Percentiles rank a stretch among this genome's conserved stretches.
These are phyloP conservation scores for Lasiosphaeriaceae sp. DNA, from an alignment of 495 filamentous ascomycete species.

Conservation along the genomic window DNA sequence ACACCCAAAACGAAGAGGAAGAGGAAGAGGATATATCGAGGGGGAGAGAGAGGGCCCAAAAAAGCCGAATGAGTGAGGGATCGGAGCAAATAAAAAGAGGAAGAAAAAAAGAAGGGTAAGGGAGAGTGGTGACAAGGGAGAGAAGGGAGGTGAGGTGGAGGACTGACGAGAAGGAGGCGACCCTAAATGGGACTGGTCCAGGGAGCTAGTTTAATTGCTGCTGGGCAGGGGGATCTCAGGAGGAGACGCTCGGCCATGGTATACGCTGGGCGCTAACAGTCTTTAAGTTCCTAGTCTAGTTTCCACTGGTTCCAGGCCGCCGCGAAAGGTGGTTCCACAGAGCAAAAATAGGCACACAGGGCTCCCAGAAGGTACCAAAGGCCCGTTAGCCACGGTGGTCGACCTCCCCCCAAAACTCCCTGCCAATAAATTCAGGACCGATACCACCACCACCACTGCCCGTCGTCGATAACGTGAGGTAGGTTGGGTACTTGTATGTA, in stretches of 20 bases:
- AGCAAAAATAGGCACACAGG: not conserved
- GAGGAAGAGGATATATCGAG: constrained; percentile 11
- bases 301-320: not conserved
- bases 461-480: not conserved
- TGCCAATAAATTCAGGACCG: constrained; percentile 1
- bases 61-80: constrained; percentile 26
- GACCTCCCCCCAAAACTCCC: not conserved
- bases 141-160: constrained; percentile 23
- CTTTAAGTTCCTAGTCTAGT: not conserved
- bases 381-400: not conserved
- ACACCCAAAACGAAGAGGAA: constrained; percentile 4
- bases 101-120: constrained; percentile 17
- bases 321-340: not conserved
- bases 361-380: not conserved
- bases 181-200: constrained; percentile 16
- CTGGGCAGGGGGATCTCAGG: constrained; percentile 14
- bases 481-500: not conserved
- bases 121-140: constrained; percentile 16
- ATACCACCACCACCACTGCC: constrained; percentile 1
- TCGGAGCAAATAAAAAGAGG: constrained; percentile 16
- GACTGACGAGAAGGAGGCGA: constrained; percentile 11
- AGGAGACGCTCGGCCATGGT: constrained; percentile 1
- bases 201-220: constrained; percentile 32
- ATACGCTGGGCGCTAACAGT: not conserved
- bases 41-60: constrained; percentile 10